Base-by-base conservation (phyloP, 345 rosid genomes). In the Excoecaria agallocha region DNA sequence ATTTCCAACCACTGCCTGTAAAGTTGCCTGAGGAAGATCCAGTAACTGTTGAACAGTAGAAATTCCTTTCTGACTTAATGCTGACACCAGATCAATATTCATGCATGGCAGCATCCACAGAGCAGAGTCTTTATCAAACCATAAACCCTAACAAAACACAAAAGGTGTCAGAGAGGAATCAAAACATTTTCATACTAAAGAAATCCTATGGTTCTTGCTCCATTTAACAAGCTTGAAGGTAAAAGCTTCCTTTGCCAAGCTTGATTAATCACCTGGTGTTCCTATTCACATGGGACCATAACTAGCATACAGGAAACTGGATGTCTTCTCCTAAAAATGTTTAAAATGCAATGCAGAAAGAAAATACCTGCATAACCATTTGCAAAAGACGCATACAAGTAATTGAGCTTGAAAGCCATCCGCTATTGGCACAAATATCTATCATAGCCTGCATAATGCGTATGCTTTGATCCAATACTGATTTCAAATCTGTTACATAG, bases 401-500 rank as follows among this genome's bases (percentile, higher is more conserved):
- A 57, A 94, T 78, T 13, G 98, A 89, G 85, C 98, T 89, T 59
- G 89, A 80, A 81, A 94, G 97, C 98, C 98, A 94, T 81, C 98
- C 98, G 69, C 98, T 94, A 77, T 94, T 94, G 39, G 97, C 97
- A 69, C 98, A 94, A 72, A 92, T 88, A 82, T 94, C 98, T 83
- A 94, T 92, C 97, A 91, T 94, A 70, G 98, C 97, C 79, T 94
- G 98, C 78, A 92, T 89, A 83, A 94, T 89, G 66, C 98, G 97
- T 73, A 94, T 94, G 80, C 98, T 94, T 82, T 94, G 98, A 84
- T 94, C 98, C 84, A 94, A 79, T 52, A 94, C 97, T 35, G 97
- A 94, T 86, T 94, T 94, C 77, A 94, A 82, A 88, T 94, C 98
- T 3, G 98, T 94, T 78, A 86, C 83, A 71, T 94, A 94, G 82